phyloP scores from a whole-genome alignment of 495 filamentous ascomycete species.

The Penicillium mononematosum region DNA sequence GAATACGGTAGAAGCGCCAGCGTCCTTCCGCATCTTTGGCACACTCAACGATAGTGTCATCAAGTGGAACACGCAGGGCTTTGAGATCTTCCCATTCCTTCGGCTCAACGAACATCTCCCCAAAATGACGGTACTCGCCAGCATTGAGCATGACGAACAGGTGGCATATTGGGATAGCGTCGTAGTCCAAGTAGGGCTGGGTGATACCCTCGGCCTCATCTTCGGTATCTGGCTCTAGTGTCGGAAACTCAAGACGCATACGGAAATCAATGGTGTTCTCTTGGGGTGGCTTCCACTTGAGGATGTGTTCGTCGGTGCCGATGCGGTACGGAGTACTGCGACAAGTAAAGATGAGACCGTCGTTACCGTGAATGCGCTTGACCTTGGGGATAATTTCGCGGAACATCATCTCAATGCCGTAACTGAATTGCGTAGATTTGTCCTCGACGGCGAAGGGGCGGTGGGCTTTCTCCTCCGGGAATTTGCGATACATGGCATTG shows the following conservation, averaged over 20 bases:
- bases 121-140: constrained; percentile 61
- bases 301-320: constrained; percentile 86
- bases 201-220: constrained; percentile 61
- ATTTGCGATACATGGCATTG: constrained; percentile 63
- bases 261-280: constrained; percentile 95
- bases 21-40: constrained; percentile 65
- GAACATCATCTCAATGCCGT: constrained; percentile 91
- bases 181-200: constrained; percentile 54
- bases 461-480: constrained; percentile 64
- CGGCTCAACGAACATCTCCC: constrained; percentile 64
- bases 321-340: constrained; percentile 77
- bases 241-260: constrained; percentile 72
- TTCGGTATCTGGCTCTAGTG: constrained; percentile 64
- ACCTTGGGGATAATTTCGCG: constrained; percentile 75
- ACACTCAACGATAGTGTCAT: constrained; percentile 87
- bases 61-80: constrained; percentile 61
- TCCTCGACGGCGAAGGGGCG: constrained; percentile 79
- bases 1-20: constrained; percentile 84
- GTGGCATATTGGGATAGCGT: constrained; percentile 59
- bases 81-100: constrained; percentile 85
- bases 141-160: constrained; percentile 56
- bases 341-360: constrained; percentile 96
- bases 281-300: constrained; percentile 93
- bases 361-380: constrained; percentile 75
- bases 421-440: constrained; percentile 83